Percentiles rank a stretch among this genome's conserved stretches.
These are phyloP conservation scores for Cytospora mali DNA, from an alignment of 2,329 filamentous ascomycete species.

Conservation along the genomic window DNA sequence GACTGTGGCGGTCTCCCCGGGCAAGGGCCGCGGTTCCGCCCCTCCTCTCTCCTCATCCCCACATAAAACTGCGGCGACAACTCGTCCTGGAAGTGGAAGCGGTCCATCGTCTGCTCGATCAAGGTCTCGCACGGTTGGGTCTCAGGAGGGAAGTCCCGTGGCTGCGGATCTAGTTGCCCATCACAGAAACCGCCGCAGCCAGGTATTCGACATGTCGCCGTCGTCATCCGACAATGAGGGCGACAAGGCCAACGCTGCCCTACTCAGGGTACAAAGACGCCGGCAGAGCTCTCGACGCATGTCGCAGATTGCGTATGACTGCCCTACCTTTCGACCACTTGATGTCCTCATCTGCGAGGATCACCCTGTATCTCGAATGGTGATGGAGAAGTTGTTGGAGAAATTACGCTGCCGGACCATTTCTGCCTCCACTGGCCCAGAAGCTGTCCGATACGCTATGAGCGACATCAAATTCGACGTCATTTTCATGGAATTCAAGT, in stretches of 20 bases:
- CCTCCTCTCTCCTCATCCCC: constrained; percentile 60
- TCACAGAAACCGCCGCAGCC: constrained; percentile 89
- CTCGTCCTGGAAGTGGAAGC: constrained; percentile 56
- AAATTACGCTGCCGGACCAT: constrained; percentile 95
- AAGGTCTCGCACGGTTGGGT: constrained; percentile 89
- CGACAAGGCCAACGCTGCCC: constrained; percentile 77
- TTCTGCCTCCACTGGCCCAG: constrained; percentile 84
- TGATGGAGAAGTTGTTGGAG: constrained; percentile 98
- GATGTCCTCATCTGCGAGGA: constrained; percentile 98
- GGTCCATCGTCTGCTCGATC: constrained; percentile 69
- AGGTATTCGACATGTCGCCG: constrained; percentile 94
- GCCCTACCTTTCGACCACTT: constrained; percentile 85
- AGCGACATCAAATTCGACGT: constrained; percentile 98
- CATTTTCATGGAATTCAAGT: constrained; percentile 95
- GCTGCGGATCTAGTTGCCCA: constrained; percentile 67
- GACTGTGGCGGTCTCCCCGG: constrained; percentile 56
- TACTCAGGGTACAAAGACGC: constrained; percentile 88
- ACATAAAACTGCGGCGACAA: constrained; percentile 63
- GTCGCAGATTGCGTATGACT: constrained; percentile 85
- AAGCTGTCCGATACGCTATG: constrained; percentile 91
- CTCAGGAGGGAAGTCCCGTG: constrained; percentile 84
- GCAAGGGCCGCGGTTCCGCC: constrained; percentile 55
- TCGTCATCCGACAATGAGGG: constrained; percentile 98
- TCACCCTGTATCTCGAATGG: constrained; percentile 92
- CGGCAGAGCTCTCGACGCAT: constrained; percentile 94